Base-by-base conservation (phyloP, 2,329 filamentous ascomycete species). In the Ascochyta koolunga region DNA sequence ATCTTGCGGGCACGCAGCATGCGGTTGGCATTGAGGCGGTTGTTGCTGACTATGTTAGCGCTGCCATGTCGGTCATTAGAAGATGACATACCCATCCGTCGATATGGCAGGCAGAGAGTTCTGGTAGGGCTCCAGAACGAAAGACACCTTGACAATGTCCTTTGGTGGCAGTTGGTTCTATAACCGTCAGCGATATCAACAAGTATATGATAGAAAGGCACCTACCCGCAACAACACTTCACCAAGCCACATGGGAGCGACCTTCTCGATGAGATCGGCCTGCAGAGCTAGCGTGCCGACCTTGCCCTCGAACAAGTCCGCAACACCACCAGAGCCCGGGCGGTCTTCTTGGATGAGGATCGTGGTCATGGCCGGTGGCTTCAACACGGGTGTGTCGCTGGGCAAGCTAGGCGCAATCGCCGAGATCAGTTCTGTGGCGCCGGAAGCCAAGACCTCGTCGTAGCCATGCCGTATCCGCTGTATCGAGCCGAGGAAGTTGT, bases 1-100 rank as follows among this genome's bases (percentile, higher is more conserved):
- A 99, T 95, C 80, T 99, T 99, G 78, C 91, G 93, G 3, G 96
- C 91, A 40, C 95, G 86, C 44, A 99, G 82, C 95, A 99, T 98
- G 50, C 93, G 86, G 70, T 98, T 99, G 10, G 95, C 95, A 72
- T 98, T 99, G 45, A 99, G 82, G 21, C 95, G 88, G 62, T 93
- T 93, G 73, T 93, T 96, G 46, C 88, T 84, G 59, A 58, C 58
- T 5, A 2, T 10, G 38, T 57, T 54, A 48, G 65, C 42, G 61
- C 2, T 33, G 3, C 8, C n/a, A 24, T 3, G 10, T 5, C 5
- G 16, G 37, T 18, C 5, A 16, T 68, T 67, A 50, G 38, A 70
- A 57, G 42, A 61, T 9, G 50, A 73, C 78, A 68, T 79, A 85
- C 82, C 81, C 89, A 69, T 96, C 92, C 4, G 86, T 84, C 27